Percentiles rank a stretch among this genome's conserved stretches.
phyloP scores from a whole-genome alignment of 108 stramenopile species.

The Cylindrotheca fusiformis region DNA sequence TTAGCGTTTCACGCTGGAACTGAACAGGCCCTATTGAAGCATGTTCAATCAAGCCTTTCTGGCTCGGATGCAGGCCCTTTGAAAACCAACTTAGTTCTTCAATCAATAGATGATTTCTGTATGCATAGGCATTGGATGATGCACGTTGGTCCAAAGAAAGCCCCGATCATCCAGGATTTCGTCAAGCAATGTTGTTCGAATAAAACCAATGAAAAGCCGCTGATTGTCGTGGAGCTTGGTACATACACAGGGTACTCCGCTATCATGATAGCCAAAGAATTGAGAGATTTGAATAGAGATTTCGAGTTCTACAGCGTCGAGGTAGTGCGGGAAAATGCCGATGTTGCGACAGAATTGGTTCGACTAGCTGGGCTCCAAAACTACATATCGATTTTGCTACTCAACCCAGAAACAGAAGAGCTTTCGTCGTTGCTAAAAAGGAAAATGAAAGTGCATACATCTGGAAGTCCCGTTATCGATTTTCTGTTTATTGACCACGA shows the following conservation, averaged over 20 bases:
- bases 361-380: constrained; percentile 50
- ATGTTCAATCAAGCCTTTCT: constrained; percentile 45
- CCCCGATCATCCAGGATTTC: constrained; percentile 32
- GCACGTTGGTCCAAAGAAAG: constrained; percentile 86
- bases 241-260: constrained; percentile 88
- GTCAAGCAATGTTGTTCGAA: constrained; percentile 25
- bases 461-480: constrained; percentile 27
- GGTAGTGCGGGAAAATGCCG: constrained; percentile 45
- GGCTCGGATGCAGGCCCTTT: not conserved
- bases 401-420: constrained; percentile 4
- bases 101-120: constrained; percentile 73
- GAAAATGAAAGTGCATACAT: not conserved
- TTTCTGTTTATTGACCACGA: constrained; percentile 91
- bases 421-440: constrained; percentile 2
- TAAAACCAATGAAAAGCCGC: constrained; percentile 10
- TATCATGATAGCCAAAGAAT: constrained; percentile 46
- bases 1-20: constrained; percentile 58
- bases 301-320: constrained; percentile 71
- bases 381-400: constrained; percentile 44
- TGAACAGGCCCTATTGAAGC: constrained; percentile 55
- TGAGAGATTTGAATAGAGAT: constrained; percentile 9
- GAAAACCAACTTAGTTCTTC: constrained; percentile 27
- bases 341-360: constrained; percentile 60
- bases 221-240: constrained; percentile 73
- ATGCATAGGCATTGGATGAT: constrained; percentile 88